A percentile compares a stretch with the other conserved stretches of the same genome.
phyloP scores from a whole-genome alignment of 257 asterid genomes.

The Solanum clarkiae region DNA sequence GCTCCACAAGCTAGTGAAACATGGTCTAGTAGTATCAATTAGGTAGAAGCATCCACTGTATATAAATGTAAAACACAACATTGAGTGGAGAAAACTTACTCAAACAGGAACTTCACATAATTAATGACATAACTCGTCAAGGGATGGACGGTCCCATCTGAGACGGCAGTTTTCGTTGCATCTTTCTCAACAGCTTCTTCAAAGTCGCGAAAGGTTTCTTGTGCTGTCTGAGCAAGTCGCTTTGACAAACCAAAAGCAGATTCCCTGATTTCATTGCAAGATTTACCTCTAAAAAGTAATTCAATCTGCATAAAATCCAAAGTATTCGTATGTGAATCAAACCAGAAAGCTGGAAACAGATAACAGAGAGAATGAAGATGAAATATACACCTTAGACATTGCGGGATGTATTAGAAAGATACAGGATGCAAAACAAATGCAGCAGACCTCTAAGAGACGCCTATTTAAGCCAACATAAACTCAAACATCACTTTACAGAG shows the following conservation, averaged over 20 bases:
- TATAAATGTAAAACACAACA: not conserved
- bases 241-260: conserved; percentile 95
- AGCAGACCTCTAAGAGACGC: not conserved
- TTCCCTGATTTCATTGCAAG: conserved; percentile 80
- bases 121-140: conserved; percentile 97
- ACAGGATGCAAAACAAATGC: not conserved
- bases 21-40: not conserved
- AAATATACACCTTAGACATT: not conserved
- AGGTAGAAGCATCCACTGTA: not conserved
- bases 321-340: not conserved
- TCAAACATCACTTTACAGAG: not conserved
- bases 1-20: not conserved
- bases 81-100: conserved; percentile 43
- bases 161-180: conserved; percentile 95
- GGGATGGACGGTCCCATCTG: conserved; percentile 99
- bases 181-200: conserved; percentile 99
- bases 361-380: not conserved
- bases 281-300: conserved; percentile 75
- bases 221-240: conserved; percentile 93
- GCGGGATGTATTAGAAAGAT: not conserved
- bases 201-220: conserved; percentile 92
- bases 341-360: not conserved
- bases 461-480: not conserved
- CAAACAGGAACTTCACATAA: conserved; percentile 94
- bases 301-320: conserved; percentile 46